Evolutionary conservation across 1,139 yeast species (phyloP).

Genomic region (Saccharomyces hybrid): DNA sequence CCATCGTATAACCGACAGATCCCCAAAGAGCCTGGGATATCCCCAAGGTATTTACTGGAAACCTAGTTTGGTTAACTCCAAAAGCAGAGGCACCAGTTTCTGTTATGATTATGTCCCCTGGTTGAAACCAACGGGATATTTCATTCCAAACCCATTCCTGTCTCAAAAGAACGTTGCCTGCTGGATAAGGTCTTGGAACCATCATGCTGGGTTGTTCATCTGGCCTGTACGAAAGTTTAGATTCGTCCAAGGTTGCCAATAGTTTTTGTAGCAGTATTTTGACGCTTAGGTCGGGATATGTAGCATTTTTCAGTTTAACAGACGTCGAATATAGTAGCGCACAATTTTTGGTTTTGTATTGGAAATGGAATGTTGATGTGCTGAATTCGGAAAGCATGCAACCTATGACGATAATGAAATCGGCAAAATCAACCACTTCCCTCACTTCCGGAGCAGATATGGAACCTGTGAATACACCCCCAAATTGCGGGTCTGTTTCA

Average conservation of each 20-base stretch:
- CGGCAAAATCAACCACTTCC: constrained; percentile 68
- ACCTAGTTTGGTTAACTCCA: constrained; percentile 70
- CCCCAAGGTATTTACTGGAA: constrained; percentile 63
- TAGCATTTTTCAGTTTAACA: constrained; percentile 63
- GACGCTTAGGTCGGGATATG: constrained; percentile 69
- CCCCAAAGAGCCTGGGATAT: constrained; percentile 89
- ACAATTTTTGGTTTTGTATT: constrained; percentile 65
- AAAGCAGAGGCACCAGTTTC: constrained; percentile 90
- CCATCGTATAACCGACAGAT: constrained; percentile 78
- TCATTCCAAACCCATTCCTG: constrained; percentile 84
- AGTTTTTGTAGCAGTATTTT: constrained; percentile 51
- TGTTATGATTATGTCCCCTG: constrained; percentile 71
- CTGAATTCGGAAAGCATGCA: constrained; percentile 77
- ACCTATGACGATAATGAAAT: constrained; percentile 69
- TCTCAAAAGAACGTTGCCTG: constrained; percentile 38
- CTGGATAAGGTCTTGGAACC: constrained; percentile 32
- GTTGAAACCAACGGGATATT: constrained; percentile 63
- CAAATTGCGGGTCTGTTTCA: constrained; percentile 63
- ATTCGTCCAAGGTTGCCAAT: constrained; percentile 33
- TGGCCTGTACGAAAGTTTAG: constrained; percentile 31
- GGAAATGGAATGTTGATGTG: constrained; percentile 79
- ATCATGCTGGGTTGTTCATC: constrained; percentile 22
- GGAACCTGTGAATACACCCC: constrained; percentile 80
- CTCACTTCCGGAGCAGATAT: constrained; percentile 70
- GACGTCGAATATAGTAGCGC: constrained; percentile 76